A percentile compares a stretch with the other conserved stretches of the same genome.
Evolutionary conservation across 163 green algal species (phyloP).

Genomic region (Volvox carteri): DNA sequence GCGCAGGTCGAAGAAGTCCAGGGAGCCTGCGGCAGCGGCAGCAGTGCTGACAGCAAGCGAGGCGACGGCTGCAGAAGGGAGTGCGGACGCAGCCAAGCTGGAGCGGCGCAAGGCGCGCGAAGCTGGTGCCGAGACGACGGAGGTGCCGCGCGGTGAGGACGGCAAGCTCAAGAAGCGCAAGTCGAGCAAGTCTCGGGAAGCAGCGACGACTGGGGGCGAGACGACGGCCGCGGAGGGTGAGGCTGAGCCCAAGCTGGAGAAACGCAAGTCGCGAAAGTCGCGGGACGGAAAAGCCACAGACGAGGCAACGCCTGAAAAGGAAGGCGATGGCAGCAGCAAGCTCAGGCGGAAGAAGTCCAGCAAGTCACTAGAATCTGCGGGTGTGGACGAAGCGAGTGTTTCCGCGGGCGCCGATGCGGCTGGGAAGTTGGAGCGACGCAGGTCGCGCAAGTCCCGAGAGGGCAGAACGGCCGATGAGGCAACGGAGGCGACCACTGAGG

Average conservation of each 20-base stretch:
- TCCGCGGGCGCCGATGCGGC: not conserved
- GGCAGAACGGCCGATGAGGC: not conserved
- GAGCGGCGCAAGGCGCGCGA: not conserved
- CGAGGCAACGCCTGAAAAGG: not conserved
- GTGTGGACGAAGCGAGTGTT: not conserved
- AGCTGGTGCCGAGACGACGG: not conserved
- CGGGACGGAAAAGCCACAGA: not conserved
- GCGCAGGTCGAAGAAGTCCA: conserved; percentile 12
- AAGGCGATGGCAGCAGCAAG: not conserved
- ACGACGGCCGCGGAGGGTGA: conserved; percentile 7
- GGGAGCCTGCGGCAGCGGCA: not conserved
- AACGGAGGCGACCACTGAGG: not conserved
- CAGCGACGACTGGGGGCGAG: not conserved
- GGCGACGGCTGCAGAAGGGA: conserved; percentile 4
- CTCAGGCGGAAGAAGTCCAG: not conserved
- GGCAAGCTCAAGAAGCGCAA: not conserved
- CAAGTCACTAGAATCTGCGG: not conserved
- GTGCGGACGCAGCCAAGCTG: not conserved
- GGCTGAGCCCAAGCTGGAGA: not conserved
- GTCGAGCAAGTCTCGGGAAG: not conserved
- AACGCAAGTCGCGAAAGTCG: conserved; percentile 1
- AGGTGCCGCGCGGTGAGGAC: not conserved
- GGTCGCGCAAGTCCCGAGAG: not conserved
- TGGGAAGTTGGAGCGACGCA: not conserved
- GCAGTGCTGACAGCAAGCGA: not conserved